Base-by-base conservation (phyloP, 2,329 filamentous ascomycete species). In the Cryphonectria parasitica region DNA sequence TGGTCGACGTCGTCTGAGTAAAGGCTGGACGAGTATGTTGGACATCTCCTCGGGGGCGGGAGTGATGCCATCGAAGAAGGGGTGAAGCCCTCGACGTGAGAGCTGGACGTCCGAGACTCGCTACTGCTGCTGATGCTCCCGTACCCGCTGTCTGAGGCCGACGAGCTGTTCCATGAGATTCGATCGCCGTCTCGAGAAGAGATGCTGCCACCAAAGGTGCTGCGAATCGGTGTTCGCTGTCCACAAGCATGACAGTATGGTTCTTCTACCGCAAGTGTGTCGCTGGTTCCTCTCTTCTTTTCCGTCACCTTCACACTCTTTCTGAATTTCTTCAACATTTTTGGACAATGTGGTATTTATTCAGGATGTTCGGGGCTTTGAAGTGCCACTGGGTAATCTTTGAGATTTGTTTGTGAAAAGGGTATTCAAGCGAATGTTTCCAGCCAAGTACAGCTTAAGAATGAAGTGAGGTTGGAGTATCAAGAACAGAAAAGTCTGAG, bases 111-210 rank as follows among this genome's bases (percentile, higher is more conserved):
- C 25, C 43, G 34, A 0, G 69, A 70, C 7, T 25, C 11, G 39
- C 25, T 49, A 36, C 56, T 31, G 22, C 60, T 61, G 15, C 31
- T 41, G 36, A 67, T 13, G 49, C 68, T 70, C 10, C 45, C 71
- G 39, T 72, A 72, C 13, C 71, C 71, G 54, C 71, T 72, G 68
- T 72, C 71, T 36, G 71, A 70, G 28, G 62, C 45, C 28, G 36
- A 41, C 15, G 68, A 70, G 19, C 60, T 54, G 31, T 65, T 52
- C 68, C 71, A 70, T 17, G 71, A 68, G 34, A 10, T n/a, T 10
- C 68, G 60, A n/a, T 64, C 49, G 3, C n/a, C 28, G 25, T 17
- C 28, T 41, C 22, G 31, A 17, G 49, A 28, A 36, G 65, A 54
- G 41, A 65, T 13, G 2, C 39, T 6, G 3, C 43, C 34, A n/a